phyloP scores from a whole-genome alignment of 2,329 filamentous ascomycete genomes.

The Venturia carpophila region DNA sequence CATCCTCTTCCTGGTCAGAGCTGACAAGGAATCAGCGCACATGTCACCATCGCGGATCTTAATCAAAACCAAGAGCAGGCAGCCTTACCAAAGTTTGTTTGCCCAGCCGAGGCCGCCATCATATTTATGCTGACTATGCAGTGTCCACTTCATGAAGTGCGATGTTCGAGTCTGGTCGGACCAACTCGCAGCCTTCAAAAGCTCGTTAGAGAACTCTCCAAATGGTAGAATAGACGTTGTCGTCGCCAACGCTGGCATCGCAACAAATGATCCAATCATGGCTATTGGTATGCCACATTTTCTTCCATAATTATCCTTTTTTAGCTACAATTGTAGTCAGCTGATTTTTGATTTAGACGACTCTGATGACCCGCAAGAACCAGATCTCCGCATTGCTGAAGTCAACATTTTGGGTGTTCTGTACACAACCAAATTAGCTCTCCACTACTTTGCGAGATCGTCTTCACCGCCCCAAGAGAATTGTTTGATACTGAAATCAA shows the following conservation, averaged over 20 bases:
- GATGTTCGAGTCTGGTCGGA: slow-evolving; percentile 40
- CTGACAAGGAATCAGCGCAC: background rate
- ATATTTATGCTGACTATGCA: background rate
- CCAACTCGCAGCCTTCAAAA: slow-evolving; percentile 37
- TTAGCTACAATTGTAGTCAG: slow-evolving; percentile 9
- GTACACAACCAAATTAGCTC: slow-evolving; percentile 41
- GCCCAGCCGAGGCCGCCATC: background rate
- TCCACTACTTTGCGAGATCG: slow-evolving; percentile 37
- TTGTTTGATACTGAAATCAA: slow-evolving; percentile 18
- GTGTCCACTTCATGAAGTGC: slow-evolving; percentile 33
- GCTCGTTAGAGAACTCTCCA: slow-evolving; percentile 32
- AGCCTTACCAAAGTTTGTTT: slow-evolving; percentile 10
- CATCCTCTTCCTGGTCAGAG: background rate
- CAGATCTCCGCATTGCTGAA: slow-evolving; percentile 36
- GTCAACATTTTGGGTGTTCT: slow-evolving; percentile 37
- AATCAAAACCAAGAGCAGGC: slow-evolving; percentile 14
- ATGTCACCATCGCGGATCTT: slow-evolving; percentile 18
- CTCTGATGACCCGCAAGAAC: slow-evolving; percentile 24
- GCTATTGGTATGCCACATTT: slow-evolving; percentile 27
- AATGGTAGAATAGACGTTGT: slow-evolving; percentile 39
- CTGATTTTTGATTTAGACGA: slow-evolving; percentile 23
- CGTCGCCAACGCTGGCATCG: slow-evolving; percentile 43
- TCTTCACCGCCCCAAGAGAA: background rate
- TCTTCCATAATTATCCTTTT: background rate
- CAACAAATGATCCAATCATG: slow-evolving; percentile 34